These are phyloP conservation scores for Sphaerulina populicola DNA, from an alignment of 2,329 filamentous ascomycete genomes.

Conservation along the genomic window DNA sequence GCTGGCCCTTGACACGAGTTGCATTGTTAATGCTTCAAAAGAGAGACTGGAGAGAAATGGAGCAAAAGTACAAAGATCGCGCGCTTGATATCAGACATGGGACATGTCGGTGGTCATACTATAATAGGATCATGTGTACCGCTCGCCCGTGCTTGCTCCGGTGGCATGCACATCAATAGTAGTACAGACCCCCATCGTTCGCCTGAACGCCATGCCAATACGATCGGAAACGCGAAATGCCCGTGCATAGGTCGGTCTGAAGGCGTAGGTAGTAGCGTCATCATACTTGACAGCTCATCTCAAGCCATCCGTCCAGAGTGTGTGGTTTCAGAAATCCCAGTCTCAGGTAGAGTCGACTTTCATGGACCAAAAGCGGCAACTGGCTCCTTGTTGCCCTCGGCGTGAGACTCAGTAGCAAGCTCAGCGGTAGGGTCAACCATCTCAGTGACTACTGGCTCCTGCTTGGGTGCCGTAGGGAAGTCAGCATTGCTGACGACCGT, in stretches of 20 bases:
- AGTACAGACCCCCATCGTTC: not conserved
- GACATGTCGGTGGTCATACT: conserved; percentile 2
- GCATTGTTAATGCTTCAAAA: not conserved
- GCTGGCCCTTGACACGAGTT: not conserved
- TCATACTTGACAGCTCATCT: not conserved
- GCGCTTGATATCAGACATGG: conserved; percentile 3
- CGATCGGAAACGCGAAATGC: conserved; percentile 1
- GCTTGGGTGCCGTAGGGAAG: conserved; percentile 22
- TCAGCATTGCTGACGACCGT: conserved; percentile 15
- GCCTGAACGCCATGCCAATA: conserved; percentile 3
- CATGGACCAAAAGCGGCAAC: not conserved
- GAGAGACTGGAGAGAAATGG: not conserved
- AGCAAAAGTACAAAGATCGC: not conserved
- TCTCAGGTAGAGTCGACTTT: not conserved
- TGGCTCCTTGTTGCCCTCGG: conserved; percentile 1
- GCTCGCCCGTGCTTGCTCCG: not conserved
- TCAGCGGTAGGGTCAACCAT: conserved; percentile 12
- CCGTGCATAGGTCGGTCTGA: not conserved
- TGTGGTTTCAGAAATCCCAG: not conserved
- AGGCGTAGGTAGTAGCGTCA: not conserved
- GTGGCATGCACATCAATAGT: not conserved
- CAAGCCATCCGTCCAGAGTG: not conserved
- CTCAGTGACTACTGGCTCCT: conserved; percentile 18
- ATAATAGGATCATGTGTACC: conserved; percentile 2
- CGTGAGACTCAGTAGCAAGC: not conserved